Evolutionary conservation across 768 basidiomycete species (phyloP), one percentile per base, ranked within the genome.

Genomic region (Pisolithus albus): DNA sequence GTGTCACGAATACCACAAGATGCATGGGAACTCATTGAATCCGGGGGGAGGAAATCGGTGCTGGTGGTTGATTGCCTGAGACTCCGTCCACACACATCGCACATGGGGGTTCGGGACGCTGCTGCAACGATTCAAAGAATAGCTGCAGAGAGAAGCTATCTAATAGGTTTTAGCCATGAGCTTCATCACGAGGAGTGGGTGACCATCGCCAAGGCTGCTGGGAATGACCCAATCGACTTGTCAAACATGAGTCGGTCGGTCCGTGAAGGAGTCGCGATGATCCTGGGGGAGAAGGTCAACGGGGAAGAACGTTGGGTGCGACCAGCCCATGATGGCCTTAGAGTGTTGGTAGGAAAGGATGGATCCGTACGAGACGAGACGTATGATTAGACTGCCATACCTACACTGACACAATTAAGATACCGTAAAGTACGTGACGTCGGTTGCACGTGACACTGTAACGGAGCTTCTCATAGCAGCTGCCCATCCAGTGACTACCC

Each of bases 1-100:
- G 87, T 85, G 39, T 89, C 86, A 8, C 69, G 78, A 58, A 87
- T 95, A 50, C 91, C 92, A 2, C 80, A 86, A 7, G 75, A 79
- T 34, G 78, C 82, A 38, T 90, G 87, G 87, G 60, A 65, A 18
- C 59, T 81, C 47, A 67, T 84, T 47, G 56, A 64, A 32, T 57
- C 54, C 13, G 58, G 55, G 4, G 46, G 51, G 21, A 66, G 53
- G 18, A 60, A 65, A 48, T 73, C 83, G 2, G 75, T 88, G 23
- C 73, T 87, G 53, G 78, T 92, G 46, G 72, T 92, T 37, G 92
- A 95, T 65, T 88, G 88, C 56, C 72, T 95, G 32, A 75, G 81
- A 47, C 73, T 89, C 3, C 61, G 65, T 7, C 63, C 75, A 2
- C 88, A 91, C 63, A 79, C 74, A n/a, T 92, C 89, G 7, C 92